Evolutionary conservation across 1,284 basidiomycete genomes (phyloP).

Genomic region (Heterobasidion occidentale): DNA sequence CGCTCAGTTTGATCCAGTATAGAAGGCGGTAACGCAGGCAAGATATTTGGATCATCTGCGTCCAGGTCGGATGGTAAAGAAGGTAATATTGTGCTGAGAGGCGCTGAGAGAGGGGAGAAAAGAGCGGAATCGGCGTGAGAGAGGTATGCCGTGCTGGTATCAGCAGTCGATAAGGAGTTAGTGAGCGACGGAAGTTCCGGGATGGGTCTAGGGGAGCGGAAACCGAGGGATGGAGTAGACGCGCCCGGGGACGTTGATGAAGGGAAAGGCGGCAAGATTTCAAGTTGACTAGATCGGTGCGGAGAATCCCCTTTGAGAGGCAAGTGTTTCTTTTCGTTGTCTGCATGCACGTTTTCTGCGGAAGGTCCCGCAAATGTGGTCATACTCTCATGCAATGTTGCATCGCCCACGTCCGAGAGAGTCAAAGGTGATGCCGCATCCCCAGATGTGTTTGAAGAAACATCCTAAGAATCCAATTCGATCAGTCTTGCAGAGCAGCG

Average conservation of each 20-base stretch:
- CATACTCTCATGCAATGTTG: not conserved
- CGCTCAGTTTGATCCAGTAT: no score
- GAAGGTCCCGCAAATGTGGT: not conserved
- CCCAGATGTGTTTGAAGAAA: not conserved
- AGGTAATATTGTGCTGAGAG: not conserved
- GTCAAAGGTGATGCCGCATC: not conserved
- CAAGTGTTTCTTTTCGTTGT: not conserved
- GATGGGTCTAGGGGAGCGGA: slow-evolving; percentile 9
- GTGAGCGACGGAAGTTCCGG: slow-evolving; percentile 12
- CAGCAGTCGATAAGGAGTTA: slow-evolving; percentile 9
- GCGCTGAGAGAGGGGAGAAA: not conserved
- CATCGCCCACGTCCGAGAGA: not conserved
- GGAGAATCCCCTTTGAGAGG: not conserved
- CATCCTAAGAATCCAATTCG: not conserved
- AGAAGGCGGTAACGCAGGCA: no score
- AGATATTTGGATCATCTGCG: not conserved
- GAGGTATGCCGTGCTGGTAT: slow-evolving; percentile 3
- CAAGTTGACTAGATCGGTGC: not conserved
- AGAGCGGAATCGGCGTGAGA: not conserved
- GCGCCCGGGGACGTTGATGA: not conserved
- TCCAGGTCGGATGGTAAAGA: not conserved
- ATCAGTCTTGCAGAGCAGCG: not conserved
- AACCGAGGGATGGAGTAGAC: not conserved
- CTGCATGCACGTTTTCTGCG: not conserved
- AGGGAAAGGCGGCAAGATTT: not conserved